Base-by-base conservation (phyloP, 345 rosid species). In the Hibiscus syriacus region DNA sequence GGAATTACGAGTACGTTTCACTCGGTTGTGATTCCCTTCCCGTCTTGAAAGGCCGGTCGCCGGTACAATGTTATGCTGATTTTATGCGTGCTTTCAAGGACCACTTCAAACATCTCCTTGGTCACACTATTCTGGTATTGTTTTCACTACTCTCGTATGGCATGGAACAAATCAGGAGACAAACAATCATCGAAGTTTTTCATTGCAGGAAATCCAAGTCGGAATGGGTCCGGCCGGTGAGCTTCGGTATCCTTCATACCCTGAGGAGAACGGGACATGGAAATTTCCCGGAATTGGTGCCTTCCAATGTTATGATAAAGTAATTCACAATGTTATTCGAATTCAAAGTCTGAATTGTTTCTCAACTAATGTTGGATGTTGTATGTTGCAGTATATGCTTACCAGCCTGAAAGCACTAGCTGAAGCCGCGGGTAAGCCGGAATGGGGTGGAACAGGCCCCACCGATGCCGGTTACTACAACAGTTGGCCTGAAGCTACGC, bases 211-310 rank as follows among this genome's bases (percentile, higher is more conserved):
- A 87, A 94, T 94, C 64, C 99, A 94, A 85, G 92, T 86, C 23
- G 96, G 99, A 59, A 91, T 94, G 99, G 99, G 99, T 53, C 99
- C 97, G 49, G 99, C 97, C 20, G 97, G 99, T 43, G 99, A 94
- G 76, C 89, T 90, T 29, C 92, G 97, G 23, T 94, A 85, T 68
- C 97, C 97, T 57, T 91, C 97, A 0, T 94, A 94, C 67, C 97
- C 99, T 0, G 96, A 94, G 83, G 85, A 79, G 45, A 62, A 90
- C 19, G 97, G 96, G 41, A 85, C 80, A 13, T 94, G 97, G 99
- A 94, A 39, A 75, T 94, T 94, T 67, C 99, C 99, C 3, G 97
- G 99, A 69, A 89, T 90, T 25, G 99, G 97, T 61, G 99, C 97
- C 65, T 94, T 94, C 83, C 99, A 94, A 54, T 94, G 97, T 76